phyloP scores from a whole-genome alignment of 1,139 yeast genomes.

The Lodderomyces jiufengensis region DNA sequence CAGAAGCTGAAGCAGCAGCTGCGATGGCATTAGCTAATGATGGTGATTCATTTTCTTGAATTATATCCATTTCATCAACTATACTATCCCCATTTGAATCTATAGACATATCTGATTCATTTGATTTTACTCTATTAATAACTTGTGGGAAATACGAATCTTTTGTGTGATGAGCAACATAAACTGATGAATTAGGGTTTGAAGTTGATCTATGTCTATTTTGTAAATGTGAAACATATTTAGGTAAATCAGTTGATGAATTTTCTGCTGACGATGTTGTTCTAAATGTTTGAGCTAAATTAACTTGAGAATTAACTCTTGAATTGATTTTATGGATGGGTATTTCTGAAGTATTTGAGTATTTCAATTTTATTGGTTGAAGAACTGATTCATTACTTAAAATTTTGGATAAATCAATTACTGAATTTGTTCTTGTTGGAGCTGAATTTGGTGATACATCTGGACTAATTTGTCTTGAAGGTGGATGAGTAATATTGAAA shows the following conservation, averaged over 20 bases:
- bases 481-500: conserved; percentile 31
- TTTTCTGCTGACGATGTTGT: conserved; percentile 20
- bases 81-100: conserved; percentile 16
- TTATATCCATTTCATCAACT: conserved; percentile 25
- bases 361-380: conserved; percentile 42
- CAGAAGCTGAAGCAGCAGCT: not conserved
- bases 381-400: conserved; percentile 34
- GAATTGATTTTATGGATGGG: conserved; percentile 40
- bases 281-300: conserved; percentile 8
- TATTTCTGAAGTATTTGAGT: conserved; percentile 39
- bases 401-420: conserved; percentile 40
- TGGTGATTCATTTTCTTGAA: conserved; percentile 19
- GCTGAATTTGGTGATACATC: conserved; percentile 45
- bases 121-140: conserved; percentile 16
- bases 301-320: conserved; percentile 38
- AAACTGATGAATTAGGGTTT: conserved; percentile 17
- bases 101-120: conserved; percentile 18
- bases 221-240: conserved; percentile 13
- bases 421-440: conserved; percentile 43
- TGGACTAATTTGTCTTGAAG: conserved; percentile 38
- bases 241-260: conserved; percentile 28
- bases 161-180: conserved; percentile 18
- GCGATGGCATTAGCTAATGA: not conserved
- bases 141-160: conserved; percentile 33
- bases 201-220: conserved; percentile 22